Evolutionary conservation across 441 rosid species (phyloP).

Genomic region (Euphorbia schlechtendalii): DNA sequence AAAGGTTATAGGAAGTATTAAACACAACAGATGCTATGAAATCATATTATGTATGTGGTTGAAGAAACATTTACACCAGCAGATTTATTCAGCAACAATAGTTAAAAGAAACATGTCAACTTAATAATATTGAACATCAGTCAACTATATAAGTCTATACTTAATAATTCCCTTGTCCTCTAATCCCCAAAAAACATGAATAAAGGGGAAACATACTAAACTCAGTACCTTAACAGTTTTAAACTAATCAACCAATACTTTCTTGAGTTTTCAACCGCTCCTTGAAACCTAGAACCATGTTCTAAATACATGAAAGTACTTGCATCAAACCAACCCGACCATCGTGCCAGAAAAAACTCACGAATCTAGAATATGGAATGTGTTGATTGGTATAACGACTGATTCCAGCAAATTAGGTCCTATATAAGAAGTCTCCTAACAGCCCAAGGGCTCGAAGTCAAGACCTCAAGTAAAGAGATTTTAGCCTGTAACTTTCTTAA

Average conservation of each 20-base stretch:
- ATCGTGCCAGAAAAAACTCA: neutral
- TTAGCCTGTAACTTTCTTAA: neutral
- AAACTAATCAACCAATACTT: neutral
- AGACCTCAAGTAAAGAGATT: neutral
- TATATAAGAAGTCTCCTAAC: neutral
- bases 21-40: neutral
- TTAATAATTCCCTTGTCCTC: neutral
- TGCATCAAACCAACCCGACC: neutral
- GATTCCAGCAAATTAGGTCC: too few species aligned
- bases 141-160: neutral
- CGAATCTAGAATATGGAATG: neutral
- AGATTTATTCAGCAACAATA: neutral
- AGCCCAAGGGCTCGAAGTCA: neutral
- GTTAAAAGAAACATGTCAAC: neutral
- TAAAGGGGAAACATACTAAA: neutral
- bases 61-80: neutral
- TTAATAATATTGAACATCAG: neutral
- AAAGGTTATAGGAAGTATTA: slow-evolving; percentile 9
- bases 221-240: neutral
- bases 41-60: neutral
- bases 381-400: too few species aligned
- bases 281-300: neutral
- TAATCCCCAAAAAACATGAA: neutral
- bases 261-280: neutral
- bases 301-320: neutral